These are phyloP conservation scores for Elaeis oleifera DNA, from an alignment of 202 grass and related monocot genomes.

Conservation along the genomic window DNA sequence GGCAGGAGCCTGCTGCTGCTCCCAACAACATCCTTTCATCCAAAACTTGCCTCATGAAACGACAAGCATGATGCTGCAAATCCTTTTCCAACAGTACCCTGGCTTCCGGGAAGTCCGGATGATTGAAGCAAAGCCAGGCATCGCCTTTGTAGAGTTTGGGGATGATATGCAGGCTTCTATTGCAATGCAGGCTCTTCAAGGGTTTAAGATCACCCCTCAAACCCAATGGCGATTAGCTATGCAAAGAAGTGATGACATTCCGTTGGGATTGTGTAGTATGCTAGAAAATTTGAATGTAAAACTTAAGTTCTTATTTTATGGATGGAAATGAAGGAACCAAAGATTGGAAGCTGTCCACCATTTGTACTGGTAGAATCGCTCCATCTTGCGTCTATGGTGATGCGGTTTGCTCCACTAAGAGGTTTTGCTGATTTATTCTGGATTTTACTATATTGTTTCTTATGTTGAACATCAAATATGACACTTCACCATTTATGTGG, in stretches of 20 bases:
- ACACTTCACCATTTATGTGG: too few relatives aligned
- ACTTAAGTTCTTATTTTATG: too few relatives aligned
- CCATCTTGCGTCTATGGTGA: too few relatives aligned
- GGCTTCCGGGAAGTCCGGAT: slow-evolving; percentile 90
- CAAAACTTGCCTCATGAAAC: slow-evolving; percentile 90
- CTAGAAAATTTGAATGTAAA: too few relatives aligned
- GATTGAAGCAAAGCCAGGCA: slow-evolving; percentile 81
- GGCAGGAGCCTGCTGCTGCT: slow-evolving; percentile 45
- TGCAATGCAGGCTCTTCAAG: slow-evolving; percentile 87
- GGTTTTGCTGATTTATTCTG: too few relatives aligned
- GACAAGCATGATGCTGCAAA: slow-evolving; percentile 84
- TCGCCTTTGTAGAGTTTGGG: slow-evolving; percentile 82
- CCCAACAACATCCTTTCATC: slow-evolving; percentile 95
- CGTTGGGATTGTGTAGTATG: too few relatives aligned
- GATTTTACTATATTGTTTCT: too few relatives aligned
- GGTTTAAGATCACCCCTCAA: slow-evolving; percentile 88
- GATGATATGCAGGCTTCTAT: slow-evolving; percentile 69
- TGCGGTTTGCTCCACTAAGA: too few relatives aligned
- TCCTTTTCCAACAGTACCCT: slow-evolving; percentile 94
- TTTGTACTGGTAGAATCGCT: too few relatives aligned
- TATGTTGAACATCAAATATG: too few relatives aligned
- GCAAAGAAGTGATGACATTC: slow-evolving; percentile 62
- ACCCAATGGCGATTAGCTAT: slow-evolving; percentile 73
- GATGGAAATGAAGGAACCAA: too few relatives aligned
- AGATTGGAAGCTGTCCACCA: too few relatives aligned